Percentiles rank a stretch among this genome's conserved stretches.
Evolutionary conservation across 768 basidiomycete genomes (phyloP).

Genomic region (Termitomyces sp.): DNA sequence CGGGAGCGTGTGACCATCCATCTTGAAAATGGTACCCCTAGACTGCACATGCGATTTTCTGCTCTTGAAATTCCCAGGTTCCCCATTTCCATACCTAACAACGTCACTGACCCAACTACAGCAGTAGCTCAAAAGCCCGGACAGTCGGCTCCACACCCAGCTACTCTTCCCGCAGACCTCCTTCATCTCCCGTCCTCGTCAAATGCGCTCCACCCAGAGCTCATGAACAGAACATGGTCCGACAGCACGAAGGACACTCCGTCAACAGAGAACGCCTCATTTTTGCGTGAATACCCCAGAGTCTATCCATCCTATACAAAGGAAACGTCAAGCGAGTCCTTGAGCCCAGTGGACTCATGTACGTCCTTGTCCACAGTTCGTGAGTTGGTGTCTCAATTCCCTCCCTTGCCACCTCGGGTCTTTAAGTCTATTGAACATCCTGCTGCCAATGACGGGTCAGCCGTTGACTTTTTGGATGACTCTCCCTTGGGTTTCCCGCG

Average conservation of each 20-base stretch:
- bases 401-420: conserved; percentile 35
- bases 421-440: conserved; percentile 14
- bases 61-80: conserved; percentile 37
- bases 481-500: neutral
- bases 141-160: neutral
- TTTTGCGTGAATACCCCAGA: neutral
- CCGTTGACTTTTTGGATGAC: conserved; percentile 7
- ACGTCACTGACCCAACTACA: conserved; percentile 12
- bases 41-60: conserved; percentile 52
- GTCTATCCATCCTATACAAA: neutral
- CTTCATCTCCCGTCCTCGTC: neutral
- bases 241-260: no score
- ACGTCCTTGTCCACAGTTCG: conserved; percentile 41
- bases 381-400: conserved; percentile 49
- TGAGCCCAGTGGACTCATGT: conserved; percentile 26
- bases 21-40: conserved; percentile 40
- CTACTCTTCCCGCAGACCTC: neutral
- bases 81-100: conserved; percentile 27
- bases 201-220: neutral
- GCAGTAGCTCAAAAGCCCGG: conserved; percentile 3
- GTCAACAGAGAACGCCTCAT: neutral
- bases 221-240: neutral
- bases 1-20: conserved; percentile 45
- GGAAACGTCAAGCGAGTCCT: conserved; percentile 1
- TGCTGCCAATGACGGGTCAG: neutral